Evolutionary conservation across 495 filamentous ascomycete species (phyloP).

Genomic region (Tuber aestivum): DNA sequence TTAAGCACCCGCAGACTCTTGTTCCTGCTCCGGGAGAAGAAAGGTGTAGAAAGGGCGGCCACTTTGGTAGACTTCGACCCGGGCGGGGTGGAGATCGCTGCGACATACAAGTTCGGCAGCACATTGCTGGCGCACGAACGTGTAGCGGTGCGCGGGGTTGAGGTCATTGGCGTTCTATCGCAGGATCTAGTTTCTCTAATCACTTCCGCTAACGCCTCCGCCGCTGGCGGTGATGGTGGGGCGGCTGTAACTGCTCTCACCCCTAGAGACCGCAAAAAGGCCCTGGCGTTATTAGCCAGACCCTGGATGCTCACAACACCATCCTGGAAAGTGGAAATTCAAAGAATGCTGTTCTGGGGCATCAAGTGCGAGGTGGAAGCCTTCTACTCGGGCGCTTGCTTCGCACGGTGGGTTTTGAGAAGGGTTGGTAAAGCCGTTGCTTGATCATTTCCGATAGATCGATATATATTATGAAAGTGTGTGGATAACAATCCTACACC

Average conservation of each 20-base stretch:
- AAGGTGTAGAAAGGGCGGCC: slow-evolving; percentile 51
- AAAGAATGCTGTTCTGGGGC: slow-evolving; percentile 79
- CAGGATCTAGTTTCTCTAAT: slow-evolving; percentile 50
- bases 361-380: slow-evolving; percentile 87
- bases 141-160: slow-evolving; percentile 54
- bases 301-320: slow-evolving; percentile 49
- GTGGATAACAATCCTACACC: not conserved
- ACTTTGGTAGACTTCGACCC: slow-evolving; percentile 81
- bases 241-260: slow-evolving; percentile 52
- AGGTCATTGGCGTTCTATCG: slow-evolving; percentile 70
- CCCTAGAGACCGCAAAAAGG: slow-evolving; percentile 62
- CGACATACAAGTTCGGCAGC: slow-evolving; percentile 84
- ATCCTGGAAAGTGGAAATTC: slow-evolving; percentile 57
- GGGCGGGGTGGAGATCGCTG: slow-evolving; percentile 76
- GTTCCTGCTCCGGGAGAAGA: slow-evolving; percentile 44
- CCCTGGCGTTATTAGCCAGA: slow-evolving; percentile 58
- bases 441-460: not conserved
- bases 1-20: slow-evolving; percentile 71
- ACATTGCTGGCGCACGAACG: slow-evolving; percentile 63
- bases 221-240: slow-evolving; percentile 3
- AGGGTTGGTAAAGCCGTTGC: not conserved
- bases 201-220: not conserved
- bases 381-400: slow-evolving; percentile 46
- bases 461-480: too few relatives aligned
- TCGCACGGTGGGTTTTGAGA: not conserved